Percentiles rank a stretch among this genome's conserved stretches.
These are phyloP conservation scores for Sideroxylon spinosum DNA, from an alignment of 179 eudicot species.

Conservation along the genomic window DNA sequence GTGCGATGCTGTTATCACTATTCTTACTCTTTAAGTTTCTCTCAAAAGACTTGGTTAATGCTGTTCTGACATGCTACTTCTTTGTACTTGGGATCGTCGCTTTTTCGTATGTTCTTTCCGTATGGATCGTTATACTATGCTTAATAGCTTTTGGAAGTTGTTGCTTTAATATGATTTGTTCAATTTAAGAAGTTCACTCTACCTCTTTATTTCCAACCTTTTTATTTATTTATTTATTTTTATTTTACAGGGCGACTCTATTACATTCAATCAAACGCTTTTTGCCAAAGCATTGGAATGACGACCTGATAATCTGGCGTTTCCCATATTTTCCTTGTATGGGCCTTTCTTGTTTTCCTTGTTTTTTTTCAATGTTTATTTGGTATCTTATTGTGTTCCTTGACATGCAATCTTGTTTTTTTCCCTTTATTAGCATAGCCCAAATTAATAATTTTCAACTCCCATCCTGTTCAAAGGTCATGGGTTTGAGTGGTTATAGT, in stretches of 20 bases:
- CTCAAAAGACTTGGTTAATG: conserved; percentile 90
- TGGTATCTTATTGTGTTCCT: neutral
- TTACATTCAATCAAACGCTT: conserved; percentile 78
- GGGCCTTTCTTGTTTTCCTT: conserved; percentile 20
- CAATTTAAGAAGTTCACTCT: neutral
- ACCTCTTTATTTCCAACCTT: neutral
- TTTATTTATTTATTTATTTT: neutral
- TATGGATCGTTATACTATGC: conserved; percentile 17
- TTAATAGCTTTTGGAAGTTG: neutral
- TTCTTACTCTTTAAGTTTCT: conserved; percentile 91
- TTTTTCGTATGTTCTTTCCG: conserved; percentile 69
- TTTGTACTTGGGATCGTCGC: conserved; percentile 84
- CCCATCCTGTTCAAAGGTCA: too few species aligned
- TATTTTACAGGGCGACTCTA: conserved; percentile 62
- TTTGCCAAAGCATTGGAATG: conserved; percentile 77
- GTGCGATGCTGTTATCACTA: conserved; percentile 87
- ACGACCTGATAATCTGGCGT: conserved; percentile 69
- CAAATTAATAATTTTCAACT: neutral
- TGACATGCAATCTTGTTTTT: neutral
- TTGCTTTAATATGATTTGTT: neutral
- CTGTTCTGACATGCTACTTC: conserved; percentile 86
- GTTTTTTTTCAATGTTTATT: neutral
- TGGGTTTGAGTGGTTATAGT: too few species aligned
- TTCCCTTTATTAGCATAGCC: neutral
- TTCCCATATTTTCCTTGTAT: conserved; percentile 71